A percentile compares a stretch with the other conserved stretches of the same genome.
Evolutionary conservation across 2,329 filamentous ascomycete species (phyloP).

Genomic region (Pseudogymnoascus sp.): DNA sequence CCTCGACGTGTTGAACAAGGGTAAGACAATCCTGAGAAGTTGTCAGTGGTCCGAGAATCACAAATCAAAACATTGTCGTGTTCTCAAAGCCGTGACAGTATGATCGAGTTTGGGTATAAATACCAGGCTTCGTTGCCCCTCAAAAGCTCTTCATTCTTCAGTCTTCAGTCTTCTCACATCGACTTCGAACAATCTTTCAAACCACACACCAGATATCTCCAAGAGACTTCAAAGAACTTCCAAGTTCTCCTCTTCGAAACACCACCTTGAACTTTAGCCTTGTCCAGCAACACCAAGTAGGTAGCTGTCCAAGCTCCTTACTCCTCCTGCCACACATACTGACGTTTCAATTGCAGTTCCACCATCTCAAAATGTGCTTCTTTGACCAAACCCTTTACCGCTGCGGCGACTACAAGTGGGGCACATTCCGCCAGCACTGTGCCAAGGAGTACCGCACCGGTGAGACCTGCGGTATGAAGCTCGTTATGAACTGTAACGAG

Average conservation of each 20-base stretch:
- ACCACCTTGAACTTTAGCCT: constrained; percentile 10
- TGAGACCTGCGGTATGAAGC: constrained; percentile 90
- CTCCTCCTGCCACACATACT: constrained; percentile 11
- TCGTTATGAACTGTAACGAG: constrained; percentile 67
- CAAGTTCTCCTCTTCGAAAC: constrained; percentile 14
- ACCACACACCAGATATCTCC: constrained; percentile 12
- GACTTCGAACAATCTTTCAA: constrained; percentile 14
- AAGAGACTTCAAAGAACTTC: constrained; percentile 13
- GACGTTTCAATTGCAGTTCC: not conserved
- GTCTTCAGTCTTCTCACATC: constrained; percentile 11
- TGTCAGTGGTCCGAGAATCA: not conserved
- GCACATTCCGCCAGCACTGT: constrained; percentile 86
- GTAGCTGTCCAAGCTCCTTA: constrained; percentile 18
- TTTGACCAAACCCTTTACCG: constrained; percentile 81
- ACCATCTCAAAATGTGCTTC: constrained; percentile 69
- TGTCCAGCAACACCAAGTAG: constrained; percentile 13
- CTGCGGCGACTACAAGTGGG: constrained; percentile 93
- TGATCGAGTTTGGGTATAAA: constrained; percentile 1
- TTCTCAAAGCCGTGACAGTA: not conserved
- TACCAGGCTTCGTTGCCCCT: not conserved
- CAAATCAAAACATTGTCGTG: constrained; percentile 5
- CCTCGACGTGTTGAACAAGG: constrained; percentile 5
- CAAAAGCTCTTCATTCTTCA: constrained; percentile 2
- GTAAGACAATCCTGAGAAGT: constrained; percentile 1
- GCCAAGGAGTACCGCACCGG: constrained; percentile 91